Percentiles rank a stretch among this genome's conserved stretches.
phyloP scores from a whole-genome alignment of 306 rosid genomes.

The Herpetospermum pedunculosum region DNA sequence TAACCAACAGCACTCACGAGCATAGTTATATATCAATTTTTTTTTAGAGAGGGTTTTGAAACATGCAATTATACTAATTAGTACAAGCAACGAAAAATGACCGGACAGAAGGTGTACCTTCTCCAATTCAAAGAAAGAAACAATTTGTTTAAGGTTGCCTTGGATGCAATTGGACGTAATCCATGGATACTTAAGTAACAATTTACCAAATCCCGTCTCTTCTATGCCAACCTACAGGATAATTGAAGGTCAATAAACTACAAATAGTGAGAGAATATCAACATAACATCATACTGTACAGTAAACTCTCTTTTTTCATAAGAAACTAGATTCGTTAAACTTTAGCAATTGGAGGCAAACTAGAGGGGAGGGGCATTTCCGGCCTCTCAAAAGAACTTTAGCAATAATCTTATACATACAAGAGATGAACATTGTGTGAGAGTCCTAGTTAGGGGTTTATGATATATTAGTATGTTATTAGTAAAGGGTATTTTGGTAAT shows the following conservation, averaged over 20 bases:
- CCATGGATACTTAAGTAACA: constrained; percentile 75
- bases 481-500: no score
- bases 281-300: neutral
- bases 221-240: constrained; percentile 41
- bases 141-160: constrained; percentile 42
- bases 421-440: no score
- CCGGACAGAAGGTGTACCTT: constrained; percentile 35
- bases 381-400: no score
- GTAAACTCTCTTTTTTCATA: neutral
- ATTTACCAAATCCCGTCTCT: constrained; percentile 33
- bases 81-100: constrained; percentile 8
- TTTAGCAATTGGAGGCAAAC: no score
- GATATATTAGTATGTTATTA: no score
- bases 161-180: constrained; percentile 55
- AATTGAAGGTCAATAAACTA: neutral
- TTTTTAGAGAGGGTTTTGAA: neutral
- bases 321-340: neutral
- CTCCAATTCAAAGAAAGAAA: constrained; percentile 33
- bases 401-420: no score
- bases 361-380: no score
- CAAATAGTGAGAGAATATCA: constrained; percentile 5
- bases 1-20: neutral
- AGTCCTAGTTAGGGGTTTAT: no score
- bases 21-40: neutral
- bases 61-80: neutral